Base-by-base conservation (phyloP, 129 eudicot genomes). In the Glebionis coronaria region DNA sequence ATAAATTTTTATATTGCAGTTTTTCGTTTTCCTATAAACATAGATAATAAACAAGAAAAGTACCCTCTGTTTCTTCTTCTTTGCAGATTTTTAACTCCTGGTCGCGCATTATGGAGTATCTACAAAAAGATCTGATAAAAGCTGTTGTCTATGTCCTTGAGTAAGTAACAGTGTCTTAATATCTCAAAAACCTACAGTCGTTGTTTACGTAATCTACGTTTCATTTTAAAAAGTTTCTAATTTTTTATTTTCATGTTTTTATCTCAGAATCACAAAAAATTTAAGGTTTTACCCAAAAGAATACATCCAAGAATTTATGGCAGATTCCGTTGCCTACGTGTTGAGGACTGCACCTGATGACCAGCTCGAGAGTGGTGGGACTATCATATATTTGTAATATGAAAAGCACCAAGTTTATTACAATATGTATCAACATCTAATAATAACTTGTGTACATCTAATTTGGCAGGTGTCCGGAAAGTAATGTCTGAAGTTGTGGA, bases 1-100 rank as follows among this genome's bases (percentile, higher is more conserved):
- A 57, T 13, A 71, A 76, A 18, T 27, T 62, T 63, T 56, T 47
- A 20, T 16, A 61, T 56, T 61, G 44, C 16, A 4, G n/a, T n/a
- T 55, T 42, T 28, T 62, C 14, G 2, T 18, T 61, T 9, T 53
- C 12, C 15, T 63, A 67, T 47, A 38, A 11, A 29, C 50, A 9
- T 15, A 52, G n/a, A 3, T 50, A 23, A 23, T 23, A 23, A 23
- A 23, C 25, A 23, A 23, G 25, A 23, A 23, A 23, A 23, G 25
- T 23, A 23, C 25, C 25, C 6, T 27, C 38, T 5, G 38, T 60
- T 49, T 0, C 9, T 44, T 40, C 52, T 72, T n/a, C 13, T 40
- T 15, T 73, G 78, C 98, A 92, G 98, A 79, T 92, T 58, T 92
- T 88, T 74, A 86, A 80, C 27, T 92, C 98, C 44, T 88, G 91